Evolutionary conservation across 169 alveolate genomes (phyloP), one percentile per base, ranked within the genome.

Genomic region (Babesia bovis): DNA sequence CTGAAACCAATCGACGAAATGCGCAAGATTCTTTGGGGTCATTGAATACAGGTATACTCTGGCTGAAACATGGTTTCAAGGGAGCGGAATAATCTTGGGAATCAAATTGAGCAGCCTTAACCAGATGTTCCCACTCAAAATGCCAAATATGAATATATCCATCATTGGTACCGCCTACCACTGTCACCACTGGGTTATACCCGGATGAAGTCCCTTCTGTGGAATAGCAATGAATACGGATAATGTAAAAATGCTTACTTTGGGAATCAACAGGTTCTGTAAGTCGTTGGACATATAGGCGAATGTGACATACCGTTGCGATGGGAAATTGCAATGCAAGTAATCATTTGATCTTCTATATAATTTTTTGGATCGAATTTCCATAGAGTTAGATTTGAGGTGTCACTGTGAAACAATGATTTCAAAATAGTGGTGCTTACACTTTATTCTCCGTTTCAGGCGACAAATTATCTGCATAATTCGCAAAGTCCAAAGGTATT

Each of bases 81-180:
- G 45, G 7, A 49, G 38, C 13, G 4, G 9, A 19, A 38, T 12
- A 21, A 30, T 42, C 71, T 3, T 1, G 30, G 50, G 17, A 30
- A 7, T 12, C n/a, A 15, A 4, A n/a, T n/a, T 55, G 32, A 38
- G 69, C 4, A 17, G 69, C 30, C 12, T 41, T 17, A 32, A 45
- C n/a, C 17, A 74, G 19, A 7, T 2, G 41, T 30, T 52, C 57
- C 63, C 66, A 56, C 26, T 66, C 17, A 19, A 76, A 76, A 30
- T 30, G 28, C 85, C 81, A 76, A 3, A 76, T 40, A 6, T 26
- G 26, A 3, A 76, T 9, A 42, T 45, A 76, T 21, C 85, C 85
- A 45, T 76, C 81, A 26, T 41, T 76, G 51, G 79, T 66, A 2
- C 85, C 85, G 13, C 68, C 69, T 23, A 50, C 79, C 32, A 76